Evolutionary conservation across 352 stramenopile genomes (phyloP).

Genomic region (Pythium monospermum): DNA sequence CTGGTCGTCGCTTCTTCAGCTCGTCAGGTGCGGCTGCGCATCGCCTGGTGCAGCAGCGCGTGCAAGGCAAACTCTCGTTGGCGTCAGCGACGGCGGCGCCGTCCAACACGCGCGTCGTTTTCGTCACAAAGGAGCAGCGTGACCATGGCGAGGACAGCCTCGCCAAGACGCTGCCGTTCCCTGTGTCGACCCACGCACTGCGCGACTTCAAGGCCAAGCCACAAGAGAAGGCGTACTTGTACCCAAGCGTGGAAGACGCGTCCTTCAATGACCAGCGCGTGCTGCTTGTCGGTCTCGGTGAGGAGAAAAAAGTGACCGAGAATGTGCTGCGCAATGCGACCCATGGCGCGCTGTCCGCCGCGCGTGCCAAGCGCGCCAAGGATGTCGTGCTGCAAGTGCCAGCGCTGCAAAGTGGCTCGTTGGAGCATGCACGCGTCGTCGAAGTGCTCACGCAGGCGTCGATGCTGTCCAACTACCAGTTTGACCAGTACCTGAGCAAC

Average conservation of each 20-base stretch:
- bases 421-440: slow-evolving; percentile 42
- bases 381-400: slow-evolving; percentile 56
- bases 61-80: slow-evolving; percentile 45
- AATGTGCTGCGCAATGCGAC: slow-evolving; percentile 60
- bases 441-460: slow-evolving; percentile 71
- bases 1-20: slow-evolving; percentile 43
- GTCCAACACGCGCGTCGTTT: slow-evolving; percentile 50
- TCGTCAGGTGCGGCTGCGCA: slow-evolving; percentile 29
- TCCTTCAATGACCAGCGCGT: slow-evolving; percentile 40
- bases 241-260: slow-evolving; percentile 42
- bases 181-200: slow-evolving; percentile 56
- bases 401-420: slow-evolving; percentile 18
- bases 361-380: slow-evolving; percentile 49
- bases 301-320: slow-evolving; percentile 56
- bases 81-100: slow-evolving; percentile 6
- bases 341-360: slow-evolving; percentile 45
- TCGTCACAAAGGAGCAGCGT: slow-evolving; percentile 35
- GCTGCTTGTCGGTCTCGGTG: slow-evolving; percentile 73
- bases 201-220: slow-evolving; percentile 59
- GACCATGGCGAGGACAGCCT: slow-evolving; percentile 19
- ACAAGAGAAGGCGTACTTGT: slow-evolving; percentile 69
- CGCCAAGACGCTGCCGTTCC: slow-evolving; percentile 48
- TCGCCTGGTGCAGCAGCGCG: slow-evolving; percentile 59
- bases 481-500: slow-evolving; percentile 73
- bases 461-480: slow-evolving; percentile 86